Base-by-base conservation (phyloP, 2,329 filamentous ascomycete species). In the Calycina herbarum region DNA sequence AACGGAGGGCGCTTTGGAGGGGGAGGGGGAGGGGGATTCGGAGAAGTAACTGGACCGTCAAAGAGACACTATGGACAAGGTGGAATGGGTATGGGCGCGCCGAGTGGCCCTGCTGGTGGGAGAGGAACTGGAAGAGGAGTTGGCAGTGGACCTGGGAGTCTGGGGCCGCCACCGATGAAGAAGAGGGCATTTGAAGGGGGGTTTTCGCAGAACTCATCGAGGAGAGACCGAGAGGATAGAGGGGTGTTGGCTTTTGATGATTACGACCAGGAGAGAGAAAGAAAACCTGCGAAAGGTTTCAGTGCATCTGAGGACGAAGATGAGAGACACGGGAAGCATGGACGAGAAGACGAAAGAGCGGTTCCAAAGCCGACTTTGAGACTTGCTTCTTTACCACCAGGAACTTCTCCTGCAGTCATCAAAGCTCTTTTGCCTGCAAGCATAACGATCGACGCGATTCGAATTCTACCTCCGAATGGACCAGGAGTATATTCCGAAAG, bases 401-500 rank as follows among this genome's bases (percentile, higher is more conserved):
- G 80, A 33, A 87, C 82, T 29, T 89, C 84, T 38, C 86, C 82
- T 1, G 82, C 85, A 1, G 82, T 83, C 62, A 82, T 90, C 71
- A 88, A 85, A 74, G 82, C 85, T 1, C 74, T 90, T 61, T 79
- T 90, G 11, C 83, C 85, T 2, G 78, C 84, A 0, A 86, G 81
- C 24, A 74, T 96, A 62, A 83, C 78, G 0, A 87, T 94, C 5
- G 91, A 94, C 73, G 84, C 86, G 68, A 88, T 97, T 61, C 90
- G 89, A 73, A 87, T 95, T 35, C 77, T 91, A 33, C 85, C 88
- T 2, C 78, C 84, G 0, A 75, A 79, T 13, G 83, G 82, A 2
- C 78, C 85, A 1, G 80, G 78, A 17, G 74, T 77, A 45, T 78
- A 78, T 13, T 83, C 81, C 2, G 90, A 94, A 70, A 85, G 90